Conservation (phyloP, 768 basidiomycete genomes). For the Pleurotus citrinopileatus region DNA sequence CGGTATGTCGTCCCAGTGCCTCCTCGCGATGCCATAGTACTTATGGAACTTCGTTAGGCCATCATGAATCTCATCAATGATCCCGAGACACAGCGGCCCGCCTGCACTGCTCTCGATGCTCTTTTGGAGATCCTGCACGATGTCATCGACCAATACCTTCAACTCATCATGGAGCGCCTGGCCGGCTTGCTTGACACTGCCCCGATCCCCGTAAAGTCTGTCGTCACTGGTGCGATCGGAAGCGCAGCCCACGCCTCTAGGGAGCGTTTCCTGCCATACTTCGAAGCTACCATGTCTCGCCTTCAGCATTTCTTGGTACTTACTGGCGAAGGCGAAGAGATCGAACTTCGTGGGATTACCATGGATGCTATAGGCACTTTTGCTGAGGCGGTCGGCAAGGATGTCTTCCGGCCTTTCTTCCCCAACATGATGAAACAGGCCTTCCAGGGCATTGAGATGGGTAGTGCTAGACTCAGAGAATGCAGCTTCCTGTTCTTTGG, state of each 20-base stretch:
- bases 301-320: conserved; percentile 88
- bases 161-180: conserved; percentile 92
- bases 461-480: conserved; percentile 84
- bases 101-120: conserved; percentile 96
- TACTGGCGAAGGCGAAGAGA: conserved; percentile 86
- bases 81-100: conserved; percentile 80
- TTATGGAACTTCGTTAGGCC: conserved; percentile 40
- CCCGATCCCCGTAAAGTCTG: conserved; percentile 84
- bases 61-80: conserved; percentile 92
- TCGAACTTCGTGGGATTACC: conserved; percentile 92
- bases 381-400: conserved; percentile 93
- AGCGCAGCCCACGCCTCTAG: conserved; percentile 97
- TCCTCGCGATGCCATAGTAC: neutral
- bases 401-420: conserved; percentile 94
- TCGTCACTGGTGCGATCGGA: conserved; percentile 96
- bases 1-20: too few species aligned
- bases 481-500: conserved; percentile 98
- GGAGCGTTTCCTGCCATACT: conserved; percentile 89
- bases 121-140: conserved; percentile 93
- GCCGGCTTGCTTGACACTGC: conserved; percentile 83
- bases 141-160: conserved; percentile 87
- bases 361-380: conserved; percentile 99
- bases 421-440: conserved; percentile 95
- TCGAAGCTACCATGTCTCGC: conserved; percentile 85
- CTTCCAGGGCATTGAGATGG: conserved; percentile 85